Evolutionary conservation across 108 stramenopile species (phyloP).

Genomic region (Nitzschia palea): DNA sequence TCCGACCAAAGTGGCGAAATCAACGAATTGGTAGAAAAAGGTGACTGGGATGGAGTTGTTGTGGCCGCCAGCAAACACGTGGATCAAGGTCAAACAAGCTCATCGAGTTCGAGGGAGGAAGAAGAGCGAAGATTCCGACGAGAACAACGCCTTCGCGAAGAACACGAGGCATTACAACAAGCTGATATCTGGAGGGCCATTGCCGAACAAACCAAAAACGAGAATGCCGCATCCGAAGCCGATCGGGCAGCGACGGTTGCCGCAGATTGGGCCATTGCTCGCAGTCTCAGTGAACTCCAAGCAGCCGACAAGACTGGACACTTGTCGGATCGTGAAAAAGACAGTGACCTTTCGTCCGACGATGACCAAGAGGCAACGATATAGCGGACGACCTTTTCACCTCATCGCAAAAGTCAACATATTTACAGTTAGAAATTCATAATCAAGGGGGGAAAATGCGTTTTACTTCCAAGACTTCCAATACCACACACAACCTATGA

Average conservation of each 20-base stretch:
- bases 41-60: conserved; percentile 81
- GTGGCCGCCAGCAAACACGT: conserved; percentile 53
- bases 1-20: conserved; percentile 44
- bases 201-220: conserved; percentile 82
- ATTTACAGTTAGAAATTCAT: too few species aligned
- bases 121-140: conserved; percentile 11
- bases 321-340: not conserved
- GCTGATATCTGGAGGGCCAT: conserved; percentile 83
- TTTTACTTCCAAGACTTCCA: too few species aligned
- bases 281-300: conserved; percentile 56
- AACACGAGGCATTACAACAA: conserved; percentile 81
- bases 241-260: conserved; percentile 67
- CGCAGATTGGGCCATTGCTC: conserved; percentile 86
- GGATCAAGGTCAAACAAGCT: conserved; percentile 20
- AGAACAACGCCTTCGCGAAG: conserved; percentile 54
- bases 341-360: too few species aligned
- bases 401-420: too few species aligned
- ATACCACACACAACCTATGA: too few species aligned
- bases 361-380: too few species aligned
- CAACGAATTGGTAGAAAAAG: conserved; percentile 67
- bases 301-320: conserved; percentile 29
- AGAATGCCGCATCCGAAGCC: conserved; percentile 27
- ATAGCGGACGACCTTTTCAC: too few species aligned
- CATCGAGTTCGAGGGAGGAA: conserved; percentile 2
- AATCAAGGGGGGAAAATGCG: too few species aligned